These are phyloP conservation scores for Ustanciosporium gigantosporum DNA, from an alignment of 1,284 basidiomycete genomes.

Conservation along the genomic window DNA sequence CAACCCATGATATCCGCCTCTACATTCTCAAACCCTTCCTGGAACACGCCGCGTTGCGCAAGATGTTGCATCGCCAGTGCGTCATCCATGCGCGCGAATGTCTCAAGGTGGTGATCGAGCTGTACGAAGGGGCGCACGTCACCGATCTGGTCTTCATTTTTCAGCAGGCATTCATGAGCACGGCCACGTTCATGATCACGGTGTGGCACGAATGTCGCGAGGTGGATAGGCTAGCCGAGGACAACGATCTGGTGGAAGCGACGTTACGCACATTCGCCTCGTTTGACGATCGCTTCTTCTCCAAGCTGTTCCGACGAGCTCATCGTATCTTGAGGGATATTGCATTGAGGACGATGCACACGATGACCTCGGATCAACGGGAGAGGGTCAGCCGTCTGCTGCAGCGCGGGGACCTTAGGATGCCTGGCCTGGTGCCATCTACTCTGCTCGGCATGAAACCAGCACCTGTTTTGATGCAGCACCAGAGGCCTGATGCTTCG, in stretches of 20 bases:
- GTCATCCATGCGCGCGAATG: conserved; percentile 43
- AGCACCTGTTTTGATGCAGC: conserved; percentile 4
- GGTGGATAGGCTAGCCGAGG: conserved; percentile 27
- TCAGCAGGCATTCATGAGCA: conserved; percentile 49
- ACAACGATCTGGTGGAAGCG: conserved; percentile 46
- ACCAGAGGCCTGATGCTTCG: conserved; percentile 6
- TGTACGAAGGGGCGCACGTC: conserved; percentile 37
- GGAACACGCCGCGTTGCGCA: conserved; percentile 36
- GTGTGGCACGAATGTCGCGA: conserved; percentile 50
- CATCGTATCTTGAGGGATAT: conserved; percentile 40
- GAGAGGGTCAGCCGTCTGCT: conserved; percentile 41
- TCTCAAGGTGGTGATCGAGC: conserved; percentile 39
- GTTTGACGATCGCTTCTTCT: conserved; percentile 42
- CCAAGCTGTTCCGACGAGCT: conserved; percentile 32
- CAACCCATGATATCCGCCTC: conserved; percentile 44
- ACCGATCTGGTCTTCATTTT: conserved; percentile 47
- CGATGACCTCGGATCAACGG: conserved; percentile 39
- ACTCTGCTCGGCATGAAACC: conserved; percentile 15
- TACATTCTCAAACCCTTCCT: conserved; percentile 56
- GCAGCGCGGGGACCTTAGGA: conserved; percentile 17
- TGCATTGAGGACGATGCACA: conserved; percentile 35
- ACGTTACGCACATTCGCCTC: conserved; percentile 42
- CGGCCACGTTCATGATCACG: conserved; percentile 54
- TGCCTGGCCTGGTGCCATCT: conserved; percentile 13
- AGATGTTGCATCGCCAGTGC: conserved; percentile 51